A percentile compares a stretch with the other conserved stretches of the same genome.
Evolutionary conservation across 1,284 basidiomycete genomes (phyloP).

Genomic region (Heliocybe sulcata): DNA sequence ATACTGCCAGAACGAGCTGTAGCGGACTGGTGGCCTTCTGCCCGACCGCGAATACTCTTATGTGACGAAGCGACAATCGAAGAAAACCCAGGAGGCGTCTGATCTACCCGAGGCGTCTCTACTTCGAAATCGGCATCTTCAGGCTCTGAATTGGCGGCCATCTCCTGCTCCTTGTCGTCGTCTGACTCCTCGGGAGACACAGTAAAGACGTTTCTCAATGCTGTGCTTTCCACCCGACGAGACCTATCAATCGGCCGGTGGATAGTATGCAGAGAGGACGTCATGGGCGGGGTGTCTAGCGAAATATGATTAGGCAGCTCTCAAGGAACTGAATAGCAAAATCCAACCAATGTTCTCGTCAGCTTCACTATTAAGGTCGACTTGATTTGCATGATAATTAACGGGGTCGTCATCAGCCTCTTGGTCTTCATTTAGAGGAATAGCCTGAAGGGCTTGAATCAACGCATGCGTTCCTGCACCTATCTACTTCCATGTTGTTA

Average conservation of each 20-base stretch:
- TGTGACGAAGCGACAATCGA: neutral
- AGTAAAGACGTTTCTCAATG: neutral
- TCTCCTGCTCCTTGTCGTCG: slow-evolving; percentile 22
- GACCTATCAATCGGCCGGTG: slow-evolving; percentile 73
- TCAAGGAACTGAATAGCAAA: slow-evolving; percentile 3
- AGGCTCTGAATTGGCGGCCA: slow-evolving; percentile 35
- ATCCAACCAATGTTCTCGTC: slow-evolving; percentile 38
- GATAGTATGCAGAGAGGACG: slow-evolving; percentile 82
- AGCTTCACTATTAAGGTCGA: slow-evolving; percentile 53
- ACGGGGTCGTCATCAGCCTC: slow-evolving; percentile 60
- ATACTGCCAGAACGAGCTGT: slow-evolving; percentile 47
- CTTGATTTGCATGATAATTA: slow-evolving; percentile 31
- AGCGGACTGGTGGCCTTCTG: neutral
- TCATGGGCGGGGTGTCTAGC: slow-evolving; percentile 34
- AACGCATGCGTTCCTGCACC: slow-evolving; percentile 77
- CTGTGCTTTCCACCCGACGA: slow-evolving; percentile 31
- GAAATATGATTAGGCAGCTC: neutral
- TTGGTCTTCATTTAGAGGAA: slow-evolving; percentile 64
- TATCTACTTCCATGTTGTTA: slow-evolving; percentile 36
- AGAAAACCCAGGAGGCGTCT: slow-evolving; percentile 8
- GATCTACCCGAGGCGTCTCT: slow-evolving; percentile 32
- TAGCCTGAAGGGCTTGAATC: slow-evolving; percentile 76
- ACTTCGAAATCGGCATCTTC: slow-evolving; percentile 50
- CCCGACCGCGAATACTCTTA: neutral
- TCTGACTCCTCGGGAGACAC: slow-evolving; percentile 16